Conservation (phyloP, 73 alveolate genomes). For the Tetrahymena elliotti region DNA sequence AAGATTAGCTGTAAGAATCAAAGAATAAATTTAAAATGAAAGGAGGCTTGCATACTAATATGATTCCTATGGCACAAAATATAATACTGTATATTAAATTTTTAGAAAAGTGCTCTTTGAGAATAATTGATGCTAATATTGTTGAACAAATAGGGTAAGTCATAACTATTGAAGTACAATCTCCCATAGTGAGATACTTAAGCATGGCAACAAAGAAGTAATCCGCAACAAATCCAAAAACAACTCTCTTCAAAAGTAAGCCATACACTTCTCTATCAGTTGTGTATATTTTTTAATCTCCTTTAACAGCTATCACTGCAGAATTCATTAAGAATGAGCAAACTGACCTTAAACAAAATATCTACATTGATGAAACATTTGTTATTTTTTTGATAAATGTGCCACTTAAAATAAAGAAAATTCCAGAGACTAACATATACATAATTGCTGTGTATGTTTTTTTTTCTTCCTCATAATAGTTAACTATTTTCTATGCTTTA, state of each 20-base stretch:
- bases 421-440: background rate
- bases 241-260: background rate
- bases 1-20: background rate
- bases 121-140: background rate
- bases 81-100: background rate
- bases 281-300: background rate
- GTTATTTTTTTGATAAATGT: background rate
- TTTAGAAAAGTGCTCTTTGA: background rate
- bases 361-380: background rate
- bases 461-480: background rate
- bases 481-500: background rate
- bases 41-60: background rate
- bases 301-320: background rate
- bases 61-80: background rate
- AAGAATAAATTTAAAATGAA: background rate
- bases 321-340: background rate
- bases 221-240: background rate
- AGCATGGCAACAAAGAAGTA: background rate
- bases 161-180: background rate
- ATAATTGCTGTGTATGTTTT: background rate
- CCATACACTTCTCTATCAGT: background rate
- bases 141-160: background rate
- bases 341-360: background rate
- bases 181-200: background rate
- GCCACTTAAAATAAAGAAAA: background rate